Percentiles rank a stretch among this genome's conserved stretches.
These are phyloP conservation scores for Fonsecaea multimorphosa DNA, from an alignment of 2,329 filamentous ascomycete genomes.

Conservation along the genomic window DNA sequence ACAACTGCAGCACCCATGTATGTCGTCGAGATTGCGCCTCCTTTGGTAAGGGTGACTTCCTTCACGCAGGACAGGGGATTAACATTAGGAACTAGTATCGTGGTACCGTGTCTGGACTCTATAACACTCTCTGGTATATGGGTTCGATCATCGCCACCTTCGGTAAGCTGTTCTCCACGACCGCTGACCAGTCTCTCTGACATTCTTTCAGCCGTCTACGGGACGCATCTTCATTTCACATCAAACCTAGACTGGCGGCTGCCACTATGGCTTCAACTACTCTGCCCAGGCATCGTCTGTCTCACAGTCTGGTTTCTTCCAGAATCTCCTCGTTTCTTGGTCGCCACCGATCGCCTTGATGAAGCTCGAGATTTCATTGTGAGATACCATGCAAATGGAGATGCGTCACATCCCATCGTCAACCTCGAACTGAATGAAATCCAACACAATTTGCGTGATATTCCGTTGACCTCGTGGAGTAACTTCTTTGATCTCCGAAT, in stretches of 20 bases:
- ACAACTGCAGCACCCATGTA: slow-evolving; percentile 50
- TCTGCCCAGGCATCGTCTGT: slow-evolving; percentile 64
- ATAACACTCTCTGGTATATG: slow-evolving; percentile 62
- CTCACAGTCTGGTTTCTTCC: slow-evolving; percentile 63
- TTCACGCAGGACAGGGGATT: neutral
- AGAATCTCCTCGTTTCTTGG: slow-evolving; percentile 67
- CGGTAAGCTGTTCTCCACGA: slow-evolving; percentile 1
- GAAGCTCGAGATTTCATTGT: slow-evolving; percentile 59
- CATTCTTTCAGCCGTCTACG: slow-evolving; percentile 41
- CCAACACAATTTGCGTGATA: slow-evolving; percentile 44
- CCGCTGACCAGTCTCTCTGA: slow-evolving; percentile 53
- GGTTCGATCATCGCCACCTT: slow-evolving; percentile 54
- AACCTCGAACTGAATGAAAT: slow-evolving; percentile 53
- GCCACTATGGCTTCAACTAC: slow-evolving; percentile 69
- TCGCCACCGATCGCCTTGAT: slow-evolving; percentile 62
- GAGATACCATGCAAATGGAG: slow-evolving; percentile 53
- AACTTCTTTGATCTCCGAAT: slow-evolving; percentile 58
- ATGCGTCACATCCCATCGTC: slow-evolving; percentile 50
- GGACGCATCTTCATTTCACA: slow-evolving; percentile 44
- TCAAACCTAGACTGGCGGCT: slow-evolving; percentile 63
- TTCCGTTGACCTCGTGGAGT: slow-evolving; percentile 52
- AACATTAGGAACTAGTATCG: slow-evolving; percentile 44
- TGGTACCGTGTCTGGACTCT: slow-evolving; percentile 56
- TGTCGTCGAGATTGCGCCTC: slow-evolving; percentile 55
- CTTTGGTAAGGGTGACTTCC: slow-evolving; percentile 41